Percentiles rank a stretch among this genome's conserved stretches.
These are phyloP conservation scores for Suillus americanus DNA, from an alignment of 768 basidiomycete species.

Conservation along the genomic window DNA sequence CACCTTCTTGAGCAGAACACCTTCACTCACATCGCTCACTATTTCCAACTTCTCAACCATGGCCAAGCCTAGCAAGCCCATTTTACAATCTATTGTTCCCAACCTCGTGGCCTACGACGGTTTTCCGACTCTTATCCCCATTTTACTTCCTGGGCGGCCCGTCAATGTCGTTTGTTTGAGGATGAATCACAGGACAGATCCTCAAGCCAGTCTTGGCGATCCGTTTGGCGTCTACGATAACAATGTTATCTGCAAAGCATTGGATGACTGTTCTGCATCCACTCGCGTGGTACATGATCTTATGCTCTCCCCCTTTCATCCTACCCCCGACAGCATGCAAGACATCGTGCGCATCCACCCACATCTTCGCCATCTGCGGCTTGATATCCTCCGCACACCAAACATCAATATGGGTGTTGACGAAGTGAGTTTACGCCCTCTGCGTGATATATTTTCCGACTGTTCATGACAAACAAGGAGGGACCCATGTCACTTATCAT, in stretches of 20 bases:
- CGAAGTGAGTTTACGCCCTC: neutral
- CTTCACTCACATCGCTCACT: constrained; percentile 1
- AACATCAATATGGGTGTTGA: neutral
- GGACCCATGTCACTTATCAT: neutral
- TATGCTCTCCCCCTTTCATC: neutral
- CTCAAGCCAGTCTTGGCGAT: neutral
- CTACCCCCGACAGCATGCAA: neutral
- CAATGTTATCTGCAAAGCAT: neutral
- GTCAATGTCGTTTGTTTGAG: neutral
- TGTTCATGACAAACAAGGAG: neutral
- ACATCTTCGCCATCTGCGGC: neutral
- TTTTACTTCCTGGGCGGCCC: neutral
- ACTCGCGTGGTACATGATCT: neutral
- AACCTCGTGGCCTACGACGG: neutral
- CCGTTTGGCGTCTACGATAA: neutral
- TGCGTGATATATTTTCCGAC: neutral
- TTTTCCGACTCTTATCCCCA: neutral
- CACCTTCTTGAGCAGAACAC: neutral
- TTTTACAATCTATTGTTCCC: neutral
- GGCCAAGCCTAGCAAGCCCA: neutral
- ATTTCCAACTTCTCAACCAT: neutral
- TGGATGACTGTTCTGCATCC: neutral
- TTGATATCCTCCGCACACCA: constrained; percentile 3
- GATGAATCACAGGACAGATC: constrained; percentile 1
- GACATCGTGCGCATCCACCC: constrained; percentile 4